Base-by-base conservation (phyloP, 2,329 filamentous ascomycete species). In the Conoideocrella luteorostrata region DNA sequence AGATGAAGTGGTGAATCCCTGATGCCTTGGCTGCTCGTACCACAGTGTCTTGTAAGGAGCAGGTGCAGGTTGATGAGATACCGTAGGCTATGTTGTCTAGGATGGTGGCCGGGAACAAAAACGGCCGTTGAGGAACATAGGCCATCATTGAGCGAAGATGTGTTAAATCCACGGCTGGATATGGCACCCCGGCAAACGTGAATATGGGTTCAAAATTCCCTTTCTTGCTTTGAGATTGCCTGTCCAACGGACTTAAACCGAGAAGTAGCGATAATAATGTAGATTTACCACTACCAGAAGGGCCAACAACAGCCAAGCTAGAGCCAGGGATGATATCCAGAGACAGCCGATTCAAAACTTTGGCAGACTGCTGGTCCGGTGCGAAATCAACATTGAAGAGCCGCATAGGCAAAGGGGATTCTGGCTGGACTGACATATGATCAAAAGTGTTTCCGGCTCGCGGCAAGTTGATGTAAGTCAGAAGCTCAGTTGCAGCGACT, bases 231-330 rank as follows among this genome's bases (percentile, higher is more conserved):
- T 24, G 13, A 6, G 9, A 29, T 10, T 7, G 23, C 43, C 9
- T 43, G 41, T 30, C 46, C 0, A 74, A 71, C 2, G 62, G 51
- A 52, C 93, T 88, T 0, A 96, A 70, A 1, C 84, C 79, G 4
- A 94, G 66, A 0, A 97, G 69, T 0, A 97, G 67, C 0, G 84
- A 78, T 1, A 84, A 75, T 28, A 96, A 72, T 0, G 91, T 96
- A 12, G 85, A 90, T 65, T 98, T 97, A 1, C 93, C 91, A n/a
- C 84, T 87, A 0, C 93, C 91, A 0, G 89, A 95, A 1, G 77
- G 68, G 1, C 91, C 90, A 2, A 94, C 88, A 17, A 97, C 79
- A 3, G 87, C 88, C 0, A 82, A 82, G 51, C 79, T 86, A 4
- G 76, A 79, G 18, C 82, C 80, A 0, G 74, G 62, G 1, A 70